Conservation (phyloP, 106 monocot genomes). For the Cymbidium sinense region DNA sequence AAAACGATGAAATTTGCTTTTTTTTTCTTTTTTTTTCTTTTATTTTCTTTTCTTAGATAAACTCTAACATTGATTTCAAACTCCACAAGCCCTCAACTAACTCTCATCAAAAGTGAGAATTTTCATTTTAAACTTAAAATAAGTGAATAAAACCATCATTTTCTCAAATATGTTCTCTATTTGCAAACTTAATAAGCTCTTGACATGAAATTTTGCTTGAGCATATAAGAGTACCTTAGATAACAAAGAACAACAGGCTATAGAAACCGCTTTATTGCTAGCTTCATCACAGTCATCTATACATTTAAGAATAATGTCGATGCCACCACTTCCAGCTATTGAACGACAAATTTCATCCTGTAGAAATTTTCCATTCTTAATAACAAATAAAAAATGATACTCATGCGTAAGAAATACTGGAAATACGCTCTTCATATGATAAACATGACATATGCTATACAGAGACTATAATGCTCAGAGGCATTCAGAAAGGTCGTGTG, state of each 20-base stretch:
- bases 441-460: not conserved
- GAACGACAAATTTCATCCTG: constrained; percentile 98
- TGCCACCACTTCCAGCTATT: constrained; percentile 79
- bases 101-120: not conserved
- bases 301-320: constrained; percentile 65
- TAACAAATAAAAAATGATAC: not conserved
- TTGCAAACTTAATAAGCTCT: not conserved
- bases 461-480: not conserved
- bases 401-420: not conserved
- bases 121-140: not conserved
- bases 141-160: not conserved
- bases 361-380: not conserved
- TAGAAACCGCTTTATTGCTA: constrained; percentile 40
- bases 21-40: too few relatives aligned
- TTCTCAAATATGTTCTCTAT: not conserved
- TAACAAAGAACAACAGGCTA: constrained; percentile 81
- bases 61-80: too few relatives aligned
- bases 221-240: constrained; percentile 49
- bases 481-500: not conserved
- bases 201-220: not conserved
- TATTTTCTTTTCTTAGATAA: too few relatives aligned
- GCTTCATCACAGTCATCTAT: constrained; percentile 47
- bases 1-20: not conserved
- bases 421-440: not conserved
- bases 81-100: not conserved